Evolutionary conservation across 805 yeast species (phyloP), one percentile per base, ranked within the genome.

Genomic region (Starmera pachycereana): DNA sequence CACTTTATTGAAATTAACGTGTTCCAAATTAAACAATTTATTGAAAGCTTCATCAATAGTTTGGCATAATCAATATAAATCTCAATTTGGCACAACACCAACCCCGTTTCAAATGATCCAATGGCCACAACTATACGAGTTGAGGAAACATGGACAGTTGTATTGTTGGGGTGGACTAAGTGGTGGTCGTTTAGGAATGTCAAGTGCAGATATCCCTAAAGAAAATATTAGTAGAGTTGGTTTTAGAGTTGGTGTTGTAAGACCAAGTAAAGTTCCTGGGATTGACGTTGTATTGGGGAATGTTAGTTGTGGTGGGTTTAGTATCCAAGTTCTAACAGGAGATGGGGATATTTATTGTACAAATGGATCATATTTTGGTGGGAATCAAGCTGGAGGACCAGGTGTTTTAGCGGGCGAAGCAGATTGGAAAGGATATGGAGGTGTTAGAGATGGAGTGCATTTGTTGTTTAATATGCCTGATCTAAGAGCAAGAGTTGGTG

Each of bases 271-370:
- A 40, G 57, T 72, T 4, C 46, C 57, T 2, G 57, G 59, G 3
- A 58, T 75, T 6, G 52, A 60, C 4, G 53, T 72, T 2, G 27
- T 22, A 22, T 51, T 55, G n/a, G 46, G 68, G 1, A 79, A 74
- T 46, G 61, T 81, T 1, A 63, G 72, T 19, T 76, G 78, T 8
- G 82, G 82, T 28, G 90, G 90, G 2, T 81, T 68, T 50, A 70
- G 78, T 4, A 75, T 78, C 44, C 76, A 76, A 38, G 60, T 81
- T 3, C 58, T 81, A 30, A 71, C 81, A 0, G 64, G 66, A 27
- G 56, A 66, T 1, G 88, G 89, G 1, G 61, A 69, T 6, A 52
- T 82, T 6, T 80, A 66, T 54, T 66, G 65, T 29, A 72, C 81
- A 6, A 86, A 82, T 0, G 47, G 56, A 29, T 62, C 58, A 11